Evolutionary conservation across 208 protist species (phyloP).

Genomic region (Porcisia deanei): DNA sequence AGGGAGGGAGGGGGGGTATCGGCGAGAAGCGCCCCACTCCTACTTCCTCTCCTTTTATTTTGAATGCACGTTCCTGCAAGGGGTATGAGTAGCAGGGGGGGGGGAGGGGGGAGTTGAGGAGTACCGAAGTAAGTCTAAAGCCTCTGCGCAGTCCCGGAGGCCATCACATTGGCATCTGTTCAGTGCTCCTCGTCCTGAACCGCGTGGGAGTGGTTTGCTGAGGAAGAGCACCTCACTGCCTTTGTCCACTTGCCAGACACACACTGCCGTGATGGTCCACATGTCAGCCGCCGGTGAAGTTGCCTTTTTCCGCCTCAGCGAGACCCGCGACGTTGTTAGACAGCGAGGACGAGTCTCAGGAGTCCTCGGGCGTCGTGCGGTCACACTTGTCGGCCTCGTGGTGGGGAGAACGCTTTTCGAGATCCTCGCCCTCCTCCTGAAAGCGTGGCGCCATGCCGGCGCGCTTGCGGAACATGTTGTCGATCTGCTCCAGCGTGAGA

Average conservation of each 20-base stretch:
- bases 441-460: conserved; percentile 45
- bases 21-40: too few relatives aligned
- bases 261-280: background rate
- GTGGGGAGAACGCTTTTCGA: conserved; percentile 6
- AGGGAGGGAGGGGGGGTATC: too few relatives aligned
- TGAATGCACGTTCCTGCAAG: background rate
- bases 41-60: too few relatives aligned
- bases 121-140: background rate
- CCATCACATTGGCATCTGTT: background rate
- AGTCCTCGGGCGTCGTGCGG: background rate
- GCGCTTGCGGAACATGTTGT: conserved; percentile 71
- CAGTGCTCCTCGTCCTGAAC: background rate
- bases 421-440: conserved; percentile 27
- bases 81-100: background rate
- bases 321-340: conserved; percentile 9
- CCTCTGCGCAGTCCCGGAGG: background rate
- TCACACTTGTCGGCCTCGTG: conserved; percentile 4
- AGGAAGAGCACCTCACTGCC: background rate
- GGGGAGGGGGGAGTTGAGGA: background rate
- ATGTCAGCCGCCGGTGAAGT: background rate
- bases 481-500: conserved; percentile 84
- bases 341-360: conserved; percentile 2
- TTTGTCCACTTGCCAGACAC: background rate
- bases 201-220: background rate
- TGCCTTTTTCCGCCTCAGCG: background rate